Percentiles rank a stretch among this genome's conserved stretches.
Conservation (phyloP, 23 red algal species). For the Rhodosorus marinus region DNA sequence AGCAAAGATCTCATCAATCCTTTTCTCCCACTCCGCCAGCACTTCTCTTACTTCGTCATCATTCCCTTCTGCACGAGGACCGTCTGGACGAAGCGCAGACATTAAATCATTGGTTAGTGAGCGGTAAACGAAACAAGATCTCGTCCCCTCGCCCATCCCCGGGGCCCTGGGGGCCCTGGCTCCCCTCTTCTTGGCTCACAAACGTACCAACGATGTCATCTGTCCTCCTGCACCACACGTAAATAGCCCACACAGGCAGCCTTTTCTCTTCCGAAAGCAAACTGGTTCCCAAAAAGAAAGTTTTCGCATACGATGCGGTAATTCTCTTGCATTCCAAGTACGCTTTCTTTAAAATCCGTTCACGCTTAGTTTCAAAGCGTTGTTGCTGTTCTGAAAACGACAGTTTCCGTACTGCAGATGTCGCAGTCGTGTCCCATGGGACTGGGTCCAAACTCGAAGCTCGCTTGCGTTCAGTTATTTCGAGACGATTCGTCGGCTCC, state of each 20-base stretch:
- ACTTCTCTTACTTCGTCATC: conserved; percentile 16
- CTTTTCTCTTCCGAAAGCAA: conserved; percentile 46
- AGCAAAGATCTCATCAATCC: conserved; percentile 25
- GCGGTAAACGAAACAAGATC: too few species aligned
- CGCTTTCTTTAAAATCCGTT: conserved; percentile 16
- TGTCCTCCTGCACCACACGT: conserved; percentile 88
- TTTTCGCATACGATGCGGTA: conserved; percentile 71
- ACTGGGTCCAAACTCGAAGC: too few species aligned
- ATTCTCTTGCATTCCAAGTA: conserved; percentile 92
- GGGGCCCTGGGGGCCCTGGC: too few species aligned
- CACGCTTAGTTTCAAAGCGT: conserved; percentile 22
- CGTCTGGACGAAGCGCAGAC: too few species aligned
- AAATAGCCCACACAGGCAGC: conserved; percentile 81
- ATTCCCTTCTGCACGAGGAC: conserved; percentile 51
- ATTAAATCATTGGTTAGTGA: too few species aligned
- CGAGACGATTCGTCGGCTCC: too few species aligned
- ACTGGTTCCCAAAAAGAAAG: conserved; percentile 84
- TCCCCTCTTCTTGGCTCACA: too few species aligned
- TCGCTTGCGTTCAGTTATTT: too few species aligned
- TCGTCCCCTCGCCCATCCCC: too few species aligned
- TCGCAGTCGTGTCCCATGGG: conserved; percentile 68
- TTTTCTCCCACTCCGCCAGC: conserved; percentile 47
- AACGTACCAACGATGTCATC: conserved; percentile 93
- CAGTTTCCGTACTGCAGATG: conserved; percentile 21
- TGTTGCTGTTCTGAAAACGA: conserved; percentile 30